These are phyloP conservation scores for Fistulinella cinereoalba DNA, from an alignment of 1,284 basidiomycete genomes.

Conservation along the genomic window DNA sequence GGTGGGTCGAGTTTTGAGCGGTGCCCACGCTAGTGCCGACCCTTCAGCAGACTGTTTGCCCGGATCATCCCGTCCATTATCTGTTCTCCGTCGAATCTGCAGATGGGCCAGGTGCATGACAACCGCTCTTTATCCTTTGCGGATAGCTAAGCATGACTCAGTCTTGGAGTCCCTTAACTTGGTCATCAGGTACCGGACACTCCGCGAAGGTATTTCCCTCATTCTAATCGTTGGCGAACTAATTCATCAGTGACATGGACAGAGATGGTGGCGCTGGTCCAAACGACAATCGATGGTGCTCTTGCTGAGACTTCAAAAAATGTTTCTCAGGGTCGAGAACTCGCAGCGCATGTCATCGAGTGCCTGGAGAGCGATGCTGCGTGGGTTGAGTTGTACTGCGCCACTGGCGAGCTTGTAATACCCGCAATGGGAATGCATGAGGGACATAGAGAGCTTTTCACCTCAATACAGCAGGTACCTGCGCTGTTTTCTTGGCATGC, in stretches of 20 bases:
- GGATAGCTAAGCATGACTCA: conserved; percentile 25
- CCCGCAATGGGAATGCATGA: conserved; percentile 42
- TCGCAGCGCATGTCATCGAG: conserved; percentile 52
- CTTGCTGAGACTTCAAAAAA: conserved; percentile 35
- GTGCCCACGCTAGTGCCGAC: conserved; percentile 1
- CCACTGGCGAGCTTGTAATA: conserved; percentile 64
- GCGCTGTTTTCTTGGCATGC: not conserved
- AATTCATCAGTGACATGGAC: conserved; percentile 7
- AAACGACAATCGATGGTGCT: conserved; percentile 44
- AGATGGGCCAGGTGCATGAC: conserved; percentile 51
- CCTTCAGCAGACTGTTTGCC: conserved; percentile 59
- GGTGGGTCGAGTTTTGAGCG: conserved; percentile 30
- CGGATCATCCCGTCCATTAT: conserved; percentile 65
- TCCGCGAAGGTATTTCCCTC: conserved; percentile 61
- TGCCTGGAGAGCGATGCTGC: conserved; percentile 56
- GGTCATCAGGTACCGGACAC: conserved; percentile 64
- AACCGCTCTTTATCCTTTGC: not conserved
- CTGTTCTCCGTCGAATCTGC: conserved; percentile 67
- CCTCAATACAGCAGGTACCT: conserved; percentile 41
- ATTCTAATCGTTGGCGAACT: conserved; percentile 2
- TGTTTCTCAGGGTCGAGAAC: conserved; percentile 30
- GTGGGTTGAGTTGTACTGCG: conserved; percentile 66
- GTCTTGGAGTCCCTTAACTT: conserved; percentile 63
- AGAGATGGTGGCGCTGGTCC: conserved; percentile 65
- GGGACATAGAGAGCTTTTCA: conserved; percentile 39